A percentile compares a stretch with the other conserved stretches of the same genome.
phyloP scores from a whole-genome alignment of 345 rosid species.

The Euphorbia pulcherrima region DNA sequence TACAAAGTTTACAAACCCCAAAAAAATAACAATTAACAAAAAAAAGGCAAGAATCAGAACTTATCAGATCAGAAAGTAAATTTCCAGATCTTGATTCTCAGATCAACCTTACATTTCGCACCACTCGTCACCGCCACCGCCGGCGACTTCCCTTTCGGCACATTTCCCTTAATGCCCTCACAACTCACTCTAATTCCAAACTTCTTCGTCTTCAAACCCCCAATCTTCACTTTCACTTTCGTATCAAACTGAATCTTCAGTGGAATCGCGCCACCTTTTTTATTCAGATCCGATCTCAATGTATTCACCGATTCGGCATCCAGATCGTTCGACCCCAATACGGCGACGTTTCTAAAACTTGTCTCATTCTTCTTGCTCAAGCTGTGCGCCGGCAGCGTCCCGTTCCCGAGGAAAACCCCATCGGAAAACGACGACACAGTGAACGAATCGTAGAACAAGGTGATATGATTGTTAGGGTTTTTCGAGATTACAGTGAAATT shows the following conservation, averaged over 20 bases:
- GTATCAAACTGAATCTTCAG: constrained; percentile 61
- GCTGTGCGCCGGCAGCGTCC: constrained; percentile 58
- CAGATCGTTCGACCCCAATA: constrained; percentile 49
- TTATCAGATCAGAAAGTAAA: constrained; percentile 48
- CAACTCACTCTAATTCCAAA: constrained; percentile 74
- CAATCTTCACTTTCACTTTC: constrained; percentile 53
- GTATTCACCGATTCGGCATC: constrained; percentile 57
- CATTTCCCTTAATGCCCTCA: constrained; percentile 52
- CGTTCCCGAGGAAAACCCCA: constrained; percentile 59
- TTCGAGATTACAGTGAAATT: constrained; percentile 70
- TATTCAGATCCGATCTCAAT: constrained; percentile 73
- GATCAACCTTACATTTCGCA: constrained; percentile 75
- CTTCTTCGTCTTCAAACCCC: constrained; percentile 60
- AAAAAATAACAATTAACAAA: not conserved
- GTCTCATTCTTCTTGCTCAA: constrained; percentile 60
- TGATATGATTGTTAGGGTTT: constrained; percentile 74
- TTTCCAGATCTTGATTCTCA: constrained; percentile 86
- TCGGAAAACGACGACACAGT: constrained; percentile 36
- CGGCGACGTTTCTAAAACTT: constrained; percentile 47
- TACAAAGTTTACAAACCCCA: constrained; percentile 15
- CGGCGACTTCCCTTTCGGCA: constrained; percentile 73
- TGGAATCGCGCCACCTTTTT: constrained; percentile 35
- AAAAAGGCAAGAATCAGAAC: not conserved
- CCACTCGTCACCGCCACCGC: constrained; percentile 44
- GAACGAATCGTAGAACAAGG: constrained; percentile 65